Conservation (phyloP, 2,329 filamentous ascomycete species). For the Iodosphaeria phyllophila region DNA sequence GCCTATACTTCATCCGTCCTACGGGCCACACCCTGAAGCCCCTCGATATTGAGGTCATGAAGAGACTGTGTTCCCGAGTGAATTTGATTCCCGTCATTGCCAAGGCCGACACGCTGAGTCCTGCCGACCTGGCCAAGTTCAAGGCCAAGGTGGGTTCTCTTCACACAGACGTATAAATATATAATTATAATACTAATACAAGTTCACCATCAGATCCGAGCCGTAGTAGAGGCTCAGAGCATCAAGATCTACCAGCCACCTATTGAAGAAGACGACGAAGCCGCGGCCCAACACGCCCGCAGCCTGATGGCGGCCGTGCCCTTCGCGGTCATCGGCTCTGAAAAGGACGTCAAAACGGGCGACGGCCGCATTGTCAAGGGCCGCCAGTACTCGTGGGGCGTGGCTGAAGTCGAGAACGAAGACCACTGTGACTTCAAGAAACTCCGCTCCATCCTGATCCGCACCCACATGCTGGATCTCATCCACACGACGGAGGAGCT, state of each 20-base stretch:
- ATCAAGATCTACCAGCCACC: constrained; percentile 99
- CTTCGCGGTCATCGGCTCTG: constrained; percentile 94
- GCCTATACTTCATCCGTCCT: constrained; percentile 96
- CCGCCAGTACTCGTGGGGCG: constrained; percentile 97
- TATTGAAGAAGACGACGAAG: constrained; percentile 94
- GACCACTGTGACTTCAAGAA: constrained; percentile 99
- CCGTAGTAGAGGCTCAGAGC: constrained; percentile 91
- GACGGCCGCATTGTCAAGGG: constrained; percentile 97
- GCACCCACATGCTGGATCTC: constrained; percentile 98
- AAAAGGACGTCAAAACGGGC: constrained; percentile 95
- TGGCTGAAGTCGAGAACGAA: constrained; percentile 98
- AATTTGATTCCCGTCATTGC: constrained; percentile 97
- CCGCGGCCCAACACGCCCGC: constrained; percentile 84
- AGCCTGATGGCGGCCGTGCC: constrained; percentile 94
- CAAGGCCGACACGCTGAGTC: constrained; percentile 95
- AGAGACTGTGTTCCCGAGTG: constrained; percentile 91
- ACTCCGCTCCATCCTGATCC: constrained; percentile 93
- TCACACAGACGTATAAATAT: constrained; percentile 15
- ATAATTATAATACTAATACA: too few species aligned
- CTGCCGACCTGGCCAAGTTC: constrained; percentile 77
- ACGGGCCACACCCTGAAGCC: constrained; percentile 98
- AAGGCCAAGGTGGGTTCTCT: constrained; percentile 63
- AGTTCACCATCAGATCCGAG: constrained; percentile 48
- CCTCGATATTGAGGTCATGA: constrained; percentile 99
- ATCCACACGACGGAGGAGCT: constrained; percentile 99